These are phyloP conservation scores for Kickxella alabastrina DNA, from an alignment of 192 early-diverging fungal genomes.

Conservation along the genomic window DNA sequence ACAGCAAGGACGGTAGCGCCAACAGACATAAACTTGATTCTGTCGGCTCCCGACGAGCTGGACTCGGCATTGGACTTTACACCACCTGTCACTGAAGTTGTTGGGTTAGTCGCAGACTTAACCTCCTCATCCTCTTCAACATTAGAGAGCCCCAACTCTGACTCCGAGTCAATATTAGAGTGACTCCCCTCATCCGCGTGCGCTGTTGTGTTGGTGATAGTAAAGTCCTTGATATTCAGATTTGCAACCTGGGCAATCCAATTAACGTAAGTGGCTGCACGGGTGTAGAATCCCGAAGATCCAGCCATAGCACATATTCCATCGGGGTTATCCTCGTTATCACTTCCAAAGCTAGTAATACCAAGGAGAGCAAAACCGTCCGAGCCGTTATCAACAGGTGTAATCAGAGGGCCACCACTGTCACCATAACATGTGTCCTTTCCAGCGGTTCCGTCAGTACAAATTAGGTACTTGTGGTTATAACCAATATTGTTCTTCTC, in stretches of 20 bases:
- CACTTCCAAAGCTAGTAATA: conserved; percentile 37
- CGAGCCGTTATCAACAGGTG: conserved; percentile 7
- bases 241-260: conserved; percentile 27
- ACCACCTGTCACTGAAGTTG: too few relatives aligned
- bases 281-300: conserved; percentile 38
- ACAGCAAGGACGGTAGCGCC: too few relatives aligned
- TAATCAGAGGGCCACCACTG: conserved; percentile 45
- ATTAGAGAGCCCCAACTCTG: too few relatives aligned
- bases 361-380: conserved; percentile 22
- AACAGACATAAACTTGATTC: too few relatives aligned
- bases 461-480: conserved; percentile 17
- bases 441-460: conserved; percentile 38
- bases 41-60: too few relatives aligned
- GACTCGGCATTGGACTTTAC: too few relatives aligned
- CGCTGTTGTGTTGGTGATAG: conserved; percentile 13
- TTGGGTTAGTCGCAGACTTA: too few relatives aligned
- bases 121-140: too few relatives aligned
- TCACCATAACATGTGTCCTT: conserved; percentile 50
- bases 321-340: conserved; percentile 12
- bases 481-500: conserved; percentile 6
- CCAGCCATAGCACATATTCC: conserved; percentile 28
- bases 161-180: too few relatives aligned
- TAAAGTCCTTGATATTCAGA: conserved; percentile 15
- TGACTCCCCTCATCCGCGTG: not conserved
- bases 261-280: conserved; percentile 29